These are phyloP conservation scores for Hortiboletus campestris DNA, from an alignment of 768 basidiomycete species.

Conservation along the genomic window DNA sequence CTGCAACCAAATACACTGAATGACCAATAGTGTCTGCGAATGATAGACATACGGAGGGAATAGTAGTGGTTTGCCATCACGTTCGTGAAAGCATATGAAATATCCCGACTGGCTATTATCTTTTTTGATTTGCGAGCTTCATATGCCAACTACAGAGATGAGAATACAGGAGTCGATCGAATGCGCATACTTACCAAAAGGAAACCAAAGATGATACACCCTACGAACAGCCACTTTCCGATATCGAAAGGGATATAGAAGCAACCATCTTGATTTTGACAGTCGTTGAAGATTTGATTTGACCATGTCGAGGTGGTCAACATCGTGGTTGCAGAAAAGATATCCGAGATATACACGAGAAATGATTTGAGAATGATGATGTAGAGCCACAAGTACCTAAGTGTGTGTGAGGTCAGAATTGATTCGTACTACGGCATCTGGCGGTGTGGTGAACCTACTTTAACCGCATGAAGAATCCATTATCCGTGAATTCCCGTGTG, in stretches of 20 bases:
- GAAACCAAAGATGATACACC: conserved; percentile 98
- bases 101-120: conserved; percentile 94
- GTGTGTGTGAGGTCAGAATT: conserved; percentile 11
- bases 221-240: conserved; percentile 96
- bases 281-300: conserved; percentile 84
- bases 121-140: conserved; percentile 90
- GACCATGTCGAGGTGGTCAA: conserved; percentile 89
- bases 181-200: conserved; percentile 59
- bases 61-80: conserved; percentile 97
- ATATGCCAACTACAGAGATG: conserved; percentile 68
- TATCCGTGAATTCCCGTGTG: conserved; percentile 87
- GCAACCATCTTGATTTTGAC: conserved; percentile 61
- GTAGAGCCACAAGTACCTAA: conserved; percentile 91
- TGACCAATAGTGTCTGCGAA: background rate
- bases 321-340: conserved; percentile 97
- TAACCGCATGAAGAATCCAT: conserved; percentile 80
- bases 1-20: conserved; percentile 36
- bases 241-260: conserved; percentile 84
- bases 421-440: background rate
- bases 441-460: conserved; percentile 51
- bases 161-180: conserved; percentile 2
- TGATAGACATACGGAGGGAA: conserved; percentile 71
- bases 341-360: conserved; percentile 95
- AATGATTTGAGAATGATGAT: conserved; percentile 92
- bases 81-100: conserved; percentile 97